Base-by-base conservation (phyloP, 495 filamentous ascomycete species). In the Neurospora sublineolata region DNA sequence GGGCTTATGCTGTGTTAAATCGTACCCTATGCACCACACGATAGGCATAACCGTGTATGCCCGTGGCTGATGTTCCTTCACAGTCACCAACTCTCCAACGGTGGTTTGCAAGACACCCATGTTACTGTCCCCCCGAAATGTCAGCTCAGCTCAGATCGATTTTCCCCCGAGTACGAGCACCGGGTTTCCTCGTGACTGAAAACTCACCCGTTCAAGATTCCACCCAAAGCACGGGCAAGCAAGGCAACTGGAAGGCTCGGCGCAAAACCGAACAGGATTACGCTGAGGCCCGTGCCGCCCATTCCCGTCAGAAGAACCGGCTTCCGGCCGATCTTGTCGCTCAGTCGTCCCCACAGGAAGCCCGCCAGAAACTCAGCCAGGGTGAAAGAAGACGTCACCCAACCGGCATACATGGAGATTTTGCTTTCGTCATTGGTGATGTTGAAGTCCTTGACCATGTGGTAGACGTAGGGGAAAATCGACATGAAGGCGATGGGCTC, bases 401-500 rank as follows among this genome's bases (percentile, higher is more conserved):
- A 90, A 74, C 96, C 96, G 52, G 92, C 93, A 79, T 97, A 99
- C 69, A 97, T 85, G 23, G 94, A 91, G 75, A 97, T 97, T 78
- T 92, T 87, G 73, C 86, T 87, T 70, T 92, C 86, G 76, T 92
- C 90, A 72, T 91, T 81, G 60, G 93, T 92, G 80, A 95, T 89
- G 74, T 92, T 83, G 82, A 99, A 99, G 41, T 92, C 92, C 75
- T 92, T 86, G 67, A 98, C 92, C 95, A 99, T 99, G 83, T 90
- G 95, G 83, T 97, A 99, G 77, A 94, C 94, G 79, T 99, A 99
- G 4, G 95, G 96, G 78, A 99, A 98, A 75, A 99, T 97, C 68
- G 94, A 97, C 92, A 97, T 98, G 86, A 99, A 98, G 11, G 95
- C 96, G 80, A 99, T 97, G 67, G 95, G 95, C 81, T 99, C 95